Conservation (phyloP, 2,329 filamentous ascomycete genomes). For the Cladosporium sp. region DNA sequence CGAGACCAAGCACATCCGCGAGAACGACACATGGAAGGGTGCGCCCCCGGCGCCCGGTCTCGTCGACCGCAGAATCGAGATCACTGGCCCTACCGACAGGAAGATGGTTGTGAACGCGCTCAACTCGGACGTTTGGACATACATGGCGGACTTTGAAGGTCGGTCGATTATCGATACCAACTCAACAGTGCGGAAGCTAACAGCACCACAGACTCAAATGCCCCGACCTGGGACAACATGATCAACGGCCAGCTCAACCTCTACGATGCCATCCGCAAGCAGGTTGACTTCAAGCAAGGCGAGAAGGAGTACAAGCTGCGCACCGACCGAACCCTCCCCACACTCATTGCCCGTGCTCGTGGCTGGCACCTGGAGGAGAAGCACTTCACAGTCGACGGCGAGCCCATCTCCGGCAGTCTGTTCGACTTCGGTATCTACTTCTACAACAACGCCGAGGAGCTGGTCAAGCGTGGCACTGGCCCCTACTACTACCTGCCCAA, state of each 20-base stretch:
- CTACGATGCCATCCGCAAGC: constrained; percentile 87
- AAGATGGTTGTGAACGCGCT: constrained; percentile 99
- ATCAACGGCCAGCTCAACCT: constrained; percentile 97
- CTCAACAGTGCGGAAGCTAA: not conserved
- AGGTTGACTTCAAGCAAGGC: constrained; percentile 94
- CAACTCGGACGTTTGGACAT: constrained; percentile 95
- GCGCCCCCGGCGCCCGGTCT: constrained; percentile 86
- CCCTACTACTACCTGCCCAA: constrained; percentile 98
- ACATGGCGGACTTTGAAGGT: constrained; percentile 99
- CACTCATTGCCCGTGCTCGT: constrained; percentile 86
- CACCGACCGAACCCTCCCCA: constrained; percentile 78
- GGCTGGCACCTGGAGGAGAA: constrained; percentile 99
- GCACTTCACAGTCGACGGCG: constrained; percentile 91
- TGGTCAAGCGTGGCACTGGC: constrained; percentile 74
- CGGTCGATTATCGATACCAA: constrained; percentile 28
- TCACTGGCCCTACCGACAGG: constrained; percentile 91
- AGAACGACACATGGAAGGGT: constrained; percentile 89
- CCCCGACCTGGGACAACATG: constrained; percentile 99
- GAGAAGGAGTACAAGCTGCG: constrained; percentile 96
- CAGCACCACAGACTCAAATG: constrained; percentile 66
- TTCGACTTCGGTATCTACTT: constrained; percentile 99
- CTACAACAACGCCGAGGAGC: constrained; percentile 93
- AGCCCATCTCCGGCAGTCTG: constrained; percentile 83
- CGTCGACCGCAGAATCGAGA: constrained; percentile 90
- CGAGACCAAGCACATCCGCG: constrained; percentile 91